Conservation (phyloP, 2,329 filamentous ascomycete species). For the Epichloe glyceriae region DNA sequence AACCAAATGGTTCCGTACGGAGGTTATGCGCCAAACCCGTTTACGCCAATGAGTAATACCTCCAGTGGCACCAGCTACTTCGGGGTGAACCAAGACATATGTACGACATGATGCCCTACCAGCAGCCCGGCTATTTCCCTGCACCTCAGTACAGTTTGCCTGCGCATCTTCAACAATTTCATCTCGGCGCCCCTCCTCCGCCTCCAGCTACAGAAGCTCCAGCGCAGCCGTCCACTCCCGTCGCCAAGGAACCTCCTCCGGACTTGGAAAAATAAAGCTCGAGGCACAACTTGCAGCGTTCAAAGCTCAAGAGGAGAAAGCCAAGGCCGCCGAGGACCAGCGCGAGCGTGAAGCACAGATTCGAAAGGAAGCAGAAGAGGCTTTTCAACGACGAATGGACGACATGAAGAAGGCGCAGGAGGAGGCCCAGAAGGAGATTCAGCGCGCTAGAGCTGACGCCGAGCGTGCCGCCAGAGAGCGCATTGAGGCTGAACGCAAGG, state of each 20-base stretch:
- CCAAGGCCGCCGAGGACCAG: constrained; percentile 31
- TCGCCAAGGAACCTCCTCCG: constrained; percentile 26
- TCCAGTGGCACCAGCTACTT: constrained; percentile 29
- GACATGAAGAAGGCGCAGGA: constrained; percentile 29
- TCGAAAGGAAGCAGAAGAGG: constrained; percentile 33
- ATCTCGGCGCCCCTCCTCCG: constrained; percentile 23
- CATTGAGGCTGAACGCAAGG: constrained; percentile 30
- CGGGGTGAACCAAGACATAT: constrained; percentile 24
- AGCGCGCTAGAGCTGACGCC: constrained; percentile 32
- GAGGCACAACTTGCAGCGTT: constrained; percentile 44
- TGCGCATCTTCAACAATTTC: constrained; percentile 25
- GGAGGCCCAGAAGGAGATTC: constrained; percentile 33
- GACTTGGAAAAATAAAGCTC: constrained; percentile 47
- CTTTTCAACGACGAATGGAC: constrained; percentile 28
- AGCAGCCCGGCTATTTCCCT: constrained; percentile 15
- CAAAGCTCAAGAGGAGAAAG: constrained; percentile 31
- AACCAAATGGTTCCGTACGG: constrained; percentile 37
- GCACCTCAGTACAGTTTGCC: constrained; percentile 8
- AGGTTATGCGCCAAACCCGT: constrained; percentile 27
- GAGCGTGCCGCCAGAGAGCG: constrained; percentile 30
- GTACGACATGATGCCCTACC: constrained; percentile 40
- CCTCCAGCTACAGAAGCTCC: constrained; percentile 28
- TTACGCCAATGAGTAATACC: constrained; percentile 27
- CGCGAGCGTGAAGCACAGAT: constrained; percentile 31
- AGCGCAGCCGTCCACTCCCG: constrained; percentile 19